These are phyloP conservation scores for Porphyrellus cyaneotinctus DNA, from an alignment of 768 basidiomycete genomes.

Conservation along the genomic window DNA sequence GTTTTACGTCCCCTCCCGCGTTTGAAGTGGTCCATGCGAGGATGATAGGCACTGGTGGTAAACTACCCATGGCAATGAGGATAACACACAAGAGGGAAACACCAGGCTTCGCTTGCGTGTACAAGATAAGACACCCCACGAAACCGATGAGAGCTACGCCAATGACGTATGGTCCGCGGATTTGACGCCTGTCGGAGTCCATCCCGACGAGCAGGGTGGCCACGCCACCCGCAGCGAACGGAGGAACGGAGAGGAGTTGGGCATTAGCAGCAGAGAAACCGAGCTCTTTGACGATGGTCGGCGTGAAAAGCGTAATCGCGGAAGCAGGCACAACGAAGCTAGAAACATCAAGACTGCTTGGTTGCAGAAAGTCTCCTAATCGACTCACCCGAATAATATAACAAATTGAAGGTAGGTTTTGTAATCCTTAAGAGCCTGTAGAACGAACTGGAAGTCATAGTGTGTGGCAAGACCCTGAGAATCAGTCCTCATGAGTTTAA, in stretches of 20 bases:
- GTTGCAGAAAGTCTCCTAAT: not conserved
- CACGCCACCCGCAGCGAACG: not conserved
- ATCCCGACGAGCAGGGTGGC: not conserved
- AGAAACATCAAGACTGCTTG: not conserved
- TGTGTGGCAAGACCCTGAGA: not conserved
- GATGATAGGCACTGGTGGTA: not conserved
- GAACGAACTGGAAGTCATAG: not conserved
- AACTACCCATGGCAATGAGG: not conserved
- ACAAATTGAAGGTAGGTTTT: not conserved
- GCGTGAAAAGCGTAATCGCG: not conserved
- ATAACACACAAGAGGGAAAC: not conserved
- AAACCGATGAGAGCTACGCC: not conserved
- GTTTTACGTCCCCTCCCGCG: not conserved
- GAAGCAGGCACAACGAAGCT: not conserved
- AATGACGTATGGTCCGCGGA: not conserved
- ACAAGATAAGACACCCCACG: not conserved
- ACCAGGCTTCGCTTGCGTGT: not conserved
- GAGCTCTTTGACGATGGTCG: not conserved
- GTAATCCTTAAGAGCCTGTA: not conserved
- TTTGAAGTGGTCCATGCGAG: not conserved
- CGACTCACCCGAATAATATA: not conserved
- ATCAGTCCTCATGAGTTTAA: not conserved
- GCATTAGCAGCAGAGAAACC: not conserved
- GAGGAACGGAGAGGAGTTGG: not conserved
- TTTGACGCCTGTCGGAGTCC: not conserved